Evolutionary conservation across 768 basidiomycete genomes (phyloP).

Genomic region (Amanita pallidorosea): DNA sequence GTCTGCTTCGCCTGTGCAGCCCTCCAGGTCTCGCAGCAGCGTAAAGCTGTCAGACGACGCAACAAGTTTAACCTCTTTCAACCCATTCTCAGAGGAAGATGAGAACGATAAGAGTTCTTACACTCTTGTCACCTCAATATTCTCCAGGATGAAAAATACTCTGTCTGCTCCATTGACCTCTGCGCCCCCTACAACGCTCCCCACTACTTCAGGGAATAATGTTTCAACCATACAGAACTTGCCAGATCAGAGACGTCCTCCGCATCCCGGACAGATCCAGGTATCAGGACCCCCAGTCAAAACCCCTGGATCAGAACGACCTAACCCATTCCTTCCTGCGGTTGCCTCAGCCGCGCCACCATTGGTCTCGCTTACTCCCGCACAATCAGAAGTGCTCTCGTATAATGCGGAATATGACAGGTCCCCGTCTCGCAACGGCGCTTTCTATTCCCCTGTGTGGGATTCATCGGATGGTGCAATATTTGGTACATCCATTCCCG

Average conservation of each 20-base stretch:
- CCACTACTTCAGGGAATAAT: slow-evolving; percentile 17
- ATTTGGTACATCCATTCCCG: slow-evolving; percentile 76
- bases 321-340: slow-evolving; percentile 42
- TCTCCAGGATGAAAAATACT: slow-evolving; percentile 75
- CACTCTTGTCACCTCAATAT: slow-evolving; percentile 69
- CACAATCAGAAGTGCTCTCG: slow-evolving; percentile 67
- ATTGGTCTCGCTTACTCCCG: slow-evolving; percentile 76
- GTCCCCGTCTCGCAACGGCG: slow-evolving; percentile 40
- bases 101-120: slow-evolving; percentile 85
- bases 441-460: slow-evolving; percentile 38
- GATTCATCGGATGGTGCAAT: slow-evolving; percentile 45
- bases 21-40: slow-evolving; percentile 54
- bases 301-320: slow-evolving; percentile 40
- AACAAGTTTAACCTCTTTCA: slow-evolving; percentile 73
- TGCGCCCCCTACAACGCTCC: slow-evolving; percentile 30
- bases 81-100: slow-evolving; percentile 89
- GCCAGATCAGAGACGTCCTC: slow-evolving; percentile 50
- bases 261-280: slow-evolving; percentile 32
- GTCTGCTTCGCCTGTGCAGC: slow-evolving; percentile 24
- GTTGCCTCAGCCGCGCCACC: slow-evolving; percentile 64
- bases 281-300: slow-evolving; percentile 39
- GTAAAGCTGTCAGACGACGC: slow-evolving; percentile 52
- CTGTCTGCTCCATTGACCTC: slow-evolving; percentile 58
- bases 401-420: slow-evolving; percentile 57
- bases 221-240: slow-evolving; percentile 17